phyloP scores from a whole-genome alignment of 2,329 filamentous ascomycete species.

The Thielaviopsis ethacetica region DNA sequence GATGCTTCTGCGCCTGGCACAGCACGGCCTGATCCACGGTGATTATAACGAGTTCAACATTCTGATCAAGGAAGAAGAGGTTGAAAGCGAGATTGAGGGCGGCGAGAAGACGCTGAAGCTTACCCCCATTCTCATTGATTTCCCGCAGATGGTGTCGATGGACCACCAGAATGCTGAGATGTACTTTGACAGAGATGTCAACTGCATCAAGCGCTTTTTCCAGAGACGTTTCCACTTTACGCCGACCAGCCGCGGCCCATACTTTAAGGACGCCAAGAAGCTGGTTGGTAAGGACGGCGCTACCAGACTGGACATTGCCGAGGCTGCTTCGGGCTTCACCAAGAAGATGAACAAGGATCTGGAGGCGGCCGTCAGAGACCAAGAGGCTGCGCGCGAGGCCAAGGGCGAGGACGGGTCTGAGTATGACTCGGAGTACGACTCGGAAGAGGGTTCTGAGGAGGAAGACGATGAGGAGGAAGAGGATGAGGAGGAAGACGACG shows the following conservation, averaged over 20 bases:
- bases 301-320: conserved; percentile 65
- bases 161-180: conserved; percentile 87
- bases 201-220: conserved; percentile 92
- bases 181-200: conserved; percentile 93
- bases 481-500: conserved; percentile 16
- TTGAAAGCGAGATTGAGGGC: conserved; percentile 23
- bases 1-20: conserved; percentile 69
- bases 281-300: conserved; percentile 46
- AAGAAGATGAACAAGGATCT: conserved; percentile 94
- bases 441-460: conserved; percentile 17
- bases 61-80: conserved; percentile 41
- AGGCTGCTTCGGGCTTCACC: conserved; percentile 87
- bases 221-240: conserved; percentile 76
- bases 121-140: conserved; percentile 82
- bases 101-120: conserved; percentile 24
- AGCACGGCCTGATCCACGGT: conserved; percentile 82
- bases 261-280: conserved; percentile 72
- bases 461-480: conserved; percentile 16
- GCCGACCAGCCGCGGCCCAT: conserved; percentile 65
- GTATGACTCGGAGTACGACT: conserved; percentile 16
- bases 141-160: conserved; percentile 94
- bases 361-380: conserved; percentile 75
- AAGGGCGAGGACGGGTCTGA: conserved; percentile 21
- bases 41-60: conserved; percentile 99
- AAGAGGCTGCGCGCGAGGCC: conserved; percentile 34